phyloP scores from a whole-genome alignment of 2,329 filamentous ascomycete species.

The Colletotrichum australisinense region DNA sequence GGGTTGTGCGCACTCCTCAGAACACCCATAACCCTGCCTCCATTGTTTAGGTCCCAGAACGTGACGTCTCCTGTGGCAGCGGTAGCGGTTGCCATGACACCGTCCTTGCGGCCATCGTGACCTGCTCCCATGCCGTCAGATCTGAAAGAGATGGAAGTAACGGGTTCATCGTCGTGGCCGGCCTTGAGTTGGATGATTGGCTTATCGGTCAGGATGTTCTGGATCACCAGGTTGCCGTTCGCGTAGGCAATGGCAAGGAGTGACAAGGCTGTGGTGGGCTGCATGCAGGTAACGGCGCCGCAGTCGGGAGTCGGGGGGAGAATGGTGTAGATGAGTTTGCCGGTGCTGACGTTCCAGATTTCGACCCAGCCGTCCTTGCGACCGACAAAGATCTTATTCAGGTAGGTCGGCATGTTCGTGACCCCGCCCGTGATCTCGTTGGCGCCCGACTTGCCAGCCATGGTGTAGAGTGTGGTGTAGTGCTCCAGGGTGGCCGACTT shows the following conservation, averaged over 20 bases:
- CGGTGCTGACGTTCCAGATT: conserved; percentile 97
- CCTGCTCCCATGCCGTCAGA: conserved; percentile 91
- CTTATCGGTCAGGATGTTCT: conserved; percentile 84
- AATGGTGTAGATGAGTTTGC: conserved; percentile 90
- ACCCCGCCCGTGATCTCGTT: conserved; percentile 82
- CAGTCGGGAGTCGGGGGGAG: conserved; percentile 78
- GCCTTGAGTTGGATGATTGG: conserved; percentile 76
- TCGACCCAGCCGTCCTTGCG: conserved; percentile 90
- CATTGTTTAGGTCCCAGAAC: conserved; percentile 94
- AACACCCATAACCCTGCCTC: conserved; percentile 86
- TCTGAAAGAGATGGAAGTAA: conserved; percentile 89
- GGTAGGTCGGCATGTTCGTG: conserved; percentile 90
- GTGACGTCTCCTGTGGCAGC: conserved; percentile 86
- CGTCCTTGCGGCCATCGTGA: conserved; percentile 84
- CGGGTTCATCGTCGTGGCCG: conserved; percentile 71
- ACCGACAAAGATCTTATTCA: conserved; percentile 96
- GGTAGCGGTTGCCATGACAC: conserved; percentile 94
- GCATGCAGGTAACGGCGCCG: conserved; percentile 87
- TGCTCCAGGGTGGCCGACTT: conserved; percentile 86
- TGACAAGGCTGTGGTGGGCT: conserved; percentile 86
- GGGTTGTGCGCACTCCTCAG: conserved; percentile 90
- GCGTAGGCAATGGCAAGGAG: conserved; percentile 90
- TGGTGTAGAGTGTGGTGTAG: conserved; percentile 83
- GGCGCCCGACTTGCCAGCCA: conserved; percentile 65
- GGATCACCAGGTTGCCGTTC: conserved; percentile 81